Base-by-base conservation (phyloP, 2,329 filamentous ascomycete genomes). In the Waltergamsia citrina region DNA sequence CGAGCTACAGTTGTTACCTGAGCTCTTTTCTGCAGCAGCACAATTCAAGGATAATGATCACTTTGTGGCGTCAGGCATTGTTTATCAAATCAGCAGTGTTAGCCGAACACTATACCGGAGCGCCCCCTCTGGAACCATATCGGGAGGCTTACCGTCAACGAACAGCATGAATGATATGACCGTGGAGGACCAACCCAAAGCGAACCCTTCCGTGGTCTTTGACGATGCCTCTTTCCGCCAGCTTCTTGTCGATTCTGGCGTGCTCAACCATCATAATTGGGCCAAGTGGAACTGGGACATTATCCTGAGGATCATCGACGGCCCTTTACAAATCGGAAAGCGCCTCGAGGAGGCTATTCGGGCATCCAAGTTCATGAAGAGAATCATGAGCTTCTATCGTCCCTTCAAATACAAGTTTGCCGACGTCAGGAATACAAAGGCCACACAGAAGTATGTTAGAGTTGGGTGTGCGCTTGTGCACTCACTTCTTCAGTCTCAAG, bases 271-370 rank as follows among this genome's bases (percentile, higher is more conserved):
- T 39, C 86, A 86, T 41, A 95, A 94, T 46, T 94, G 84, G 49
- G 69, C 78, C 25, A 98, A 98, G 54, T 98, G 92, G 92, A 90
- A 94, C 52, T 98, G 93, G 92, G 86, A 94, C 41, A 67, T 94
- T 24, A 87, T 98, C 27, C 72, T 88, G 38, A 83, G 81, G 46
- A 78, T 96, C 34, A 88, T 98, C 23, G 90, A 96, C 52, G 93
- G 92, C 0, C 92, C 93, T 2, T 61, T 98, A 16, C 81, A 87
- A 17, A 94, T 87, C 43, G 81, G 88, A 1, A 95, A 94, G 56
- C 74, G 92, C 9, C 69, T 98, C 5, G 90, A 95, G 45, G 92
- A 98, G 57, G 90, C 90, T 1, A 84, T 94, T 52, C 90, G 87
- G 53, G 87, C 83, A 2, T 94, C 88, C 3, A 96, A 96, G 53